Evolutionary conservation across 805 yeast genomes (phyloP), one percentile per base, ranked within the genome.

Genomic region (Ogataea philodendri): DNA sequence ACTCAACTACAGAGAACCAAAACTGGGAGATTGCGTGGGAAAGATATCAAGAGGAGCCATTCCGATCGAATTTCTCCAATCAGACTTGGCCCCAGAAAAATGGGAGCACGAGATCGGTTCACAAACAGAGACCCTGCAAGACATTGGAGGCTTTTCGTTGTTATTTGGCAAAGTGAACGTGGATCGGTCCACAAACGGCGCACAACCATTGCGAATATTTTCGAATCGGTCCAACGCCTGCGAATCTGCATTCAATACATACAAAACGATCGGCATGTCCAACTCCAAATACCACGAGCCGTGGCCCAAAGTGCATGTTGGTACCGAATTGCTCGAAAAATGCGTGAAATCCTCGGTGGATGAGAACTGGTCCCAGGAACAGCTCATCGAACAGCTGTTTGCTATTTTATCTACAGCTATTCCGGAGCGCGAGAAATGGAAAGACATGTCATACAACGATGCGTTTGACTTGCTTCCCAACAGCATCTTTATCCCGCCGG

Each of bases 401-500:
- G 63, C 59, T 1, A 41, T 88, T 0, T 63, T 87, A 9, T 70
- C 81, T 5, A 65, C 69, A 1, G 26, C 51, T 2, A 49, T 65
- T 59, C 39, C 56, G 54, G 26, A 65, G 45, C 14, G 37, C 49
- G 10, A 55, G 19, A 50, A 39, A 13, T 52, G 55, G 30, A 65
- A 66, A 30, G 48, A 59, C 16, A 25, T 45, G 11, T 33, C 39
- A 9, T 48, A 41, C 25, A 54, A 48, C 7, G 54, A 52, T 1
- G 57, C 63, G 5, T 59, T 63, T 29, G 73, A 69, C 18, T 56
- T 67, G 23, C 66, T 86, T 35, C 68, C 69, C 27, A 62, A 72
- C 19, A 74, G 84, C 3, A 76, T 88, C 5, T 86, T 78, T 51
- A 72, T 88, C 7, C 95, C 95, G 2, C 86, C 87, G 0, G 51